Conservation (phyloP, 306 rosid species). For the Cyclanthera cordifolia region DNA sequence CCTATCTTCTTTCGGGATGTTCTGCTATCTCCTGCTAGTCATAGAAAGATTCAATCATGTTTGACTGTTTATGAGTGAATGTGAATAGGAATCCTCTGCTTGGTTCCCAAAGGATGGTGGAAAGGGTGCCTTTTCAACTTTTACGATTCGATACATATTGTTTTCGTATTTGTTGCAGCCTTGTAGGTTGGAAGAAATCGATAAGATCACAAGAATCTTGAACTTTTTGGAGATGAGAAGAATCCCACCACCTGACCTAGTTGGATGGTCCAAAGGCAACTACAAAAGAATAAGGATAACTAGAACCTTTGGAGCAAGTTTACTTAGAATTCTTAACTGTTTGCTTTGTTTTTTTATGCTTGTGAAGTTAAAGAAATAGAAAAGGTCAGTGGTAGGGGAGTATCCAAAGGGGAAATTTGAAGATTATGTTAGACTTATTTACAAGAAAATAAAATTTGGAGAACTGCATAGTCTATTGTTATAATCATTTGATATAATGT, state of each 20-base stretch:
- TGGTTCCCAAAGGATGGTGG: not conserved
- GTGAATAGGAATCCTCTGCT: not conserved
- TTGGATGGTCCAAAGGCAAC: conserved; percentile 10
- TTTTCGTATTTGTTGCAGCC: not conserved
- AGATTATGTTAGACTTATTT: not conserved
- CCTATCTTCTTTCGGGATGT: not conserved
- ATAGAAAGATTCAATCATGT: not conserved
- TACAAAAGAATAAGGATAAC: conserved; percentile 3
- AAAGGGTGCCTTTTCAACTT: not conserved
- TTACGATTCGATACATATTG: not conserved
- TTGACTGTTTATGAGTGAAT: not conserved
- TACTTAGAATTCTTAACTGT: not conserved
- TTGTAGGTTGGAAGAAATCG: not conserved
- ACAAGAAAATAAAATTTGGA: not conserved
- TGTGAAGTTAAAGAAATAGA: not conserved
- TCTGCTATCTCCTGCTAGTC: not conserved
- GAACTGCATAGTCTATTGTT: not conserved
- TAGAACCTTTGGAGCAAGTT: not conserved
- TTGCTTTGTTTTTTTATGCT: not conserved
- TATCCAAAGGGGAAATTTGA: not conserved
- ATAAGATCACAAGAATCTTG: not conserved
- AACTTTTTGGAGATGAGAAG: conserved; percentile 4
- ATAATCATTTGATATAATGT: not conserved
- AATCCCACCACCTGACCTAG: not conserved
- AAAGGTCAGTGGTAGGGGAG: not conserved